These are phyloP conservation scores for Trichoderma sp. DNA, from an alignment of 2,329 filamentous ascomycete genomes.

Conservation along the genomic window DNA sequence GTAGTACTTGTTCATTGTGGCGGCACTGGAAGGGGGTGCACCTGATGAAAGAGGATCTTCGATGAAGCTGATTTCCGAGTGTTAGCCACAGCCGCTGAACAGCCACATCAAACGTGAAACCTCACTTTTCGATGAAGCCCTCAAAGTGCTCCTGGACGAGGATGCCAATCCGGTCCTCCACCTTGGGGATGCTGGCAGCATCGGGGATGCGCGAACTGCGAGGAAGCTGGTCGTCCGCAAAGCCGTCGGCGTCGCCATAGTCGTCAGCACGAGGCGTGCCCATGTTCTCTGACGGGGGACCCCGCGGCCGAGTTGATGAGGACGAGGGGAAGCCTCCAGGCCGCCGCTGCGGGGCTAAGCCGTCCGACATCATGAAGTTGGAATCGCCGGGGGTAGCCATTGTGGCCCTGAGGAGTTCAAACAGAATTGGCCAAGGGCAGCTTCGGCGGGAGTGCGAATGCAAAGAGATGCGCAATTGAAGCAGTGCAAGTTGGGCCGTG, in stretches of 20 bases:
- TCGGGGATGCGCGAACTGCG: conserved; percentile 51
- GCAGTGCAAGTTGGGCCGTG: background rate
- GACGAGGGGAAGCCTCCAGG: conserved; percentile 50
- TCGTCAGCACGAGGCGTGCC: conserved; percentile 61
- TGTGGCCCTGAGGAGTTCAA: conserved; percentile 24
- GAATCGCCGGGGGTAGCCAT: conserved; percentile 59
- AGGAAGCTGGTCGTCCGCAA: conserved; percentile 65
- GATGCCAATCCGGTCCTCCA: conserved; percentile 75
- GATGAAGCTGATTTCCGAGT: conserved; percentile 52
- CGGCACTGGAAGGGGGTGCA: conserved; percentile 66
- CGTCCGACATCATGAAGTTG: conserved; percentile 60
- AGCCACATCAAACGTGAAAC: background rate
- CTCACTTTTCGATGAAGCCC: conserved; percentile 74
- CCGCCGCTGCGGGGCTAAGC: conserved; percentile 46
- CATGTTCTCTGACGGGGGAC: conserved; percentile 63
- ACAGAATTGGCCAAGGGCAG: background rate
- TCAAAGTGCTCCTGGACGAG: conserved; percentile 77
- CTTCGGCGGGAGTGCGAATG: background rate
- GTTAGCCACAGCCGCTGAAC: background rate
- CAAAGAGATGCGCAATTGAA: background rate
- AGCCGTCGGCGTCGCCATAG: conserved; percentile 61
- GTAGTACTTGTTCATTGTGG: conserved; percentile 80
- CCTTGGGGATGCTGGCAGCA: conserved; percentile 61
- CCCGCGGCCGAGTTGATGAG: conserved; percentile 55
- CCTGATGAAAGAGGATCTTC: conserved; percentile 68